phyloP scores from a whole-genome alignment of 768 basidiomycete genomes.

The Lactarius hengduanensis region DNA sequence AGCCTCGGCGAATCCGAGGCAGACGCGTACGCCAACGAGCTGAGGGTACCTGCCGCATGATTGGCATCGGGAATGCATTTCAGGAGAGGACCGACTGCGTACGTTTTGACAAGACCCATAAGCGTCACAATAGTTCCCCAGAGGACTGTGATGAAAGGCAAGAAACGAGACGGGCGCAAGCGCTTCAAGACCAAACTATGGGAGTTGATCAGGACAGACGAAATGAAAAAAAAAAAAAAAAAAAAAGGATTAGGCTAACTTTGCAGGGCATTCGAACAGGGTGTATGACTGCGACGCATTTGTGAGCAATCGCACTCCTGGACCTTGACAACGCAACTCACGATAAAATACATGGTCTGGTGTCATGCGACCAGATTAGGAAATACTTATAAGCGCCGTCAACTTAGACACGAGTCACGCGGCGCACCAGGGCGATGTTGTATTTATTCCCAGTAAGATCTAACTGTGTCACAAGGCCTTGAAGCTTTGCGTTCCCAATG shows the following conservation, averaged over 20 bases:
- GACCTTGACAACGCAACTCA: slow-evolving; percentile 35
- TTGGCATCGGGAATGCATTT: not conserved
- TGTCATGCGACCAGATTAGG: slow-evolving; percentile 2
- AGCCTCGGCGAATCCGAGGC: slow-evolving; percentile 65
- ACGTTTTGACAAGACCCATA: slow-evolving; percentile 72
- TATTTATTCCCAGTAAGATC: slow-evolving; percentile 57
- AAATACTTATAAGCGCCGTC: not conserved
- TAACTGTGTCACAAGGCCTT: slow-evolving; percentile 58
- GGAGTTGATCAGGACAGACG: not conserved
- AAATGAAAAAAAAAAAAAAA: not conserved
- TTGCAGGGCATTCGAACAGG: slow-evolving; percentile 67
- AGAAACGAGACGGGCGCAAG: slow-evolving; percentile 67
- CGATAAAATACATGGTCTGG: slow-evolving; percentile 71
- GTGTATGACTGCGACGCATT: slow-evolving; percentile 47
- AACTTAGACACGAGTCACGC: slow-evolving; percentile 14
- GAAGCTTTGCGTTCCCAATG: slow-evolving; percentile 66
- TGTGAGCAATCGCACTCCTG: not conserved
- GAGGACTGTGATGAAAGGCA: slow-evolving; percentile 61
- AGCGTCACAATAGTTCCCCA: slow-evolving; percentile 67
- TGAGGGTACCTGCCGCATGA: slow-evolving; percentile 50
- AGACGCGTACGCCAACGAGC: slow-evolving; percentile 55
- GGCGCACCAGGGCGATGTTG: slow-evolving; percentile 59
- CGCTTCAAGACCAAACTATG: slow-evolving; percentile 53
- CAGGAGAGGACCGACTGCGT: slow-evolving; percentile 8
- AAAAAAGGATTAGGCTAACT: slow-evolving; percentile 39